These are phyloP conservation scores for Colletotrichum horii DNA, from an alignment of 2,329 filamentous ascomycete species.

Conservation along the genomic window DNA sequence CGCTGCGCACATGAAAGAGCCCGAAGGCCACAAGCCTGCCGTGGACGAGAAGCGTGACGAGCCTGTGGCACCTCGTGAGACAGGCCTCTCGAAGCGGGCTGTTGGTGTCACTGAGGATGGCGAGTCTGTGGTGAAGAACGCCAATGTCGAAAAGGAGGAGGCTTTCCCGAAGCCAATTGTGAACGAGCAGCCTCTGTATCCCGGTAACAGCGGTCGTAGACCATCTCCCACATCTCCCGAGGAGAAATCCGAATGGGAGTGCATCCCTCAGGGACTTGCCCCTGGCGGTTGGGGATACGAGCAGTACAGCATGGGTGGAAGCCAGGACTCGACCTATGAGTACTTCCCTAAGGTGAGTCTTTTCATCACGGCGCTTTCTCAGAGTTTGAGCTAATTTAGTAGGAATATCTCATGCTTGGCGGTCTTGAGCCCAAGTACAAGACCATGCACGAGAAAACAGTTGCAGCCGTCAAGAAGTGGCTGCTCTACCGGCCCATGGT, in stretches of 20 bases:
- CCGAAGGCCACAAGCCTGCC: slow-evolving; percentile 27
- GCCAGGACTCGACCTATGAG: slow-evolving; percentile 74
- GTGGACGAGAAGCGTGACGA: slow-evolving; percentile 6
- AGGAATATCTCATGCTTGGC: slow-evolving; percentile 76
- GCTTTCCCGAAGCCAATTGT: background rate
- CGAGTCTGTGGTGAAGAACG: slow-evolving; percentile 22
- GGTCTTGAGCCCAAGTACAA: slow-evolving; percentile 76
- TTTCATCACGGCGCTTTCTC: background rate
- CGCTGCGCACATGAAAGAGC: slow-evolving; percentile 18
- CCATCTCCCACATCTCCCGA: slow-evolving; percentile 7
- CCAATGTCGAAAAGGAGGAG: background rate
- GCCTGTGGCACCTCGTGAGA: background rate
- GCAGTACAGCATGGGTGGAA: slow-evolving; percentile 65
- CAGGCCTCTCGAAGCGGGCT: background rate
- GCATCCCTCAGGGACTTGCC: slow-evolving; percentile 64
- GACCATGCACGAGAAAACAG: slow-evolving; percentile 72
- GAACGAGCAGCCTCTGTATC: slow-evolving; percentile 1
- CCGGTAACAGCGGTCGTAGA: slow-evolving; percentile 1
- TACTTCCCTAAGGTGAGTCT: slow-evolving; percentile 63
- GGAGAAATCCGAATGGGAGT: slow-evolving; percentile 33
- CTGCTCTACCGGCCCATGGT: slow-evolving; percentile 82
- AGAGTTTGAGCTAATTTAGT: slow-evolving; percentile 35
- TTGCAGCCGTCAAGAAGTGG: slow-evolving; percentile 72
- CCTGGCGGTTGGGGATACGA: slow-evolving; percentile 49
- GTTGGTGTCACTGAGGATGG: slow-evolving; percentile 33